Evolutionary conservation across 805 yeast species (phyloP).

Genomic region (Suhomyces vadensis): DNA sequence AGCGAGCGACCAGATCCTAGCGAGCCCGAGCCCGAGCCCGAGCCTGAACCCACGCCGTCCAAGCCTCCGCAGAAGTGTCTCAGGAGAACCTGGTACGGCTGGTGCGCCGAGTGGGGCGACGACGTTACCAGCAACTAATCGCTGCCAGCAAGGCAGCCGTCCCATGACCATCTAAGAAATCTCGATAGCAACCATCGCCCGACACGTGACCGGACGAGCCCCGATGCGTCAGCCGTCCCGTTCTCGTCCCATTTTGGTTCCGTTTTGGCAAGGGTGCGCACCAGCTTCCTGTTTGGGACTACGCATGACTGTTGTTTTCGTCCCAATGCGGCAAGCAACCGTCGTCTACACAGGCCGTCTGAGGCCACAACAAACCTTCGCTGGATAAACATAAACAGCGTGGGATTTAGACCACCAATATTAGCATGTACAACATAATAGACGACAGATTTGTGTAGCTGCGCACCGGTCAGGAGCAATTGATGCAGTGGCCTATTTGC

Average conservation of each 20-base stretch:
- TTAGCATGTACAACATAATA: not conserved
- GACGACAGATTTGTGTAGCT: not conserved
- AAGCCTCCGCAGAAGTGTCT: slow-evolving; percentile 49
- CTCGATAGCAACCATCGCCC: too few relatives aligned
- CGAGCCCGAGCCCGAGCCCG: too few relatives aligned
- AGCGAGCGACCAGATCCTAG: not conserved
- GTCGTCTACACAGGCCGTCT: too few relatives aligned
- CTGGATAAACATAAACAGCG: slow-evolving; percentile 2
- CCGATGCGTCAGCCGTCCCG: slow-evolving; percentile 1
- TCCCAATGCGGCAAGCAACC: slow-evolving; percentile 1
- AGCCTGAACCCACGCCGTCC: slow-evolving; percentile 3
- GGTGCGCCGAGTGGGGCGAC: slow-evolving; percentile 51
- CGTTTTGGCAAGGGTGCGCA: not conserved
- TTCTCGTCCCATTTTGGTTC: too few relatives aligned
- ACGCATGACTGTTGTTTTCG: slow-evolving; percentile 6
- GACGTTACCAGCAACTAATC: slow-evolving; percentile 26
- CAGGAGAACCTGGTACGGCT: slow-evolving; percentile 67
- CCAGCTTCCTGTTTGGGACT: not conserved
- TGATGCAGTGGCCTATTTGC: too few relatives aligned
- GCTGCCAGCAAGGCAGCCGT: too few relatives aligned
- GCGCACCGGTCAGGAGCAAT: too few relatives aligned
- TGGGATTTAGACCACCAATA: not conserved
- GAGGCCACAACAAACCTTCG: not conserved
- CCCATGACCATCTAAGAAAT: too few relatives aligned
- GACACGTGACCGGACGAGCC: not conserved